A percentile compares a stretch with the other conserved stretches of the same genome.
These are phyloP conservation scores for Backusella psychrophila DNA, from an alignment of 192 early-diverging fungal species.

Conservation along the genomic window DNA sequence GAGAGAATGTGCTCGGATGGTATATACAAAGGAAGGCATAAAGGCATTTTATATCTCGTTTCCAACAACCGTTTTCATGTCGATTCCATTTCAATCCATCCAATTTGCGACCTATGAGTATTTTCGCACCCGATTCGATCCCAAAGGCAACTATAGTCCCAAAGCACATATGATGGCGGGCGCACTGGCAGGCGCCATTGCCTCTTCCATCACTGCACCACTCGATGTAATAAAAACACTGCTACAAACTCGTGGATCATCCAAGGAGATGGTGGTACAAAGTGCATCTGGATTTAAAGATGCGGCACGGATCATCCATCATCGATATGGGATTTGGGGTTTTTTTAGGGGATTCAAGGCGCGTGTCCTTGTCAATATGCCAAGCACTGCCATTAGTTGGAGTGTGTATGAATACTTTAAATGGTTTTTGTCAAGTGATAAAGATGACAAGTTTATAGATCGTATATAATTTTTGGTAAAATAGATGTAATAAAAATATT, in stretches of 20 bases:
- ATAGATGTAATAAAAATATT: not conserved
- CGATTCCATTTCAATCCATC: conserved; percentile 92
- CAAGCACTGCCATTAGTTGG: conserved; percentile 85
- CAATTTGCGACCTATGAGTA: conserved; percentile 94
- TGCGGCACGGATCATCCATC: conserved; percentile 64
- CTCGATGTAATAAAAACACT: conserved; percentile 94
- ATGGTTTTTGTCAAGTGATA: conserved; percentile 46
- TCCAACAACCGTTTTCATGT: conserved; percentile 93
- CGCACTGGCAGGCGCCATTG: conserved; percentile 82
- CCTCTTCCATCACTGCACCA: conserved; percentile 86
- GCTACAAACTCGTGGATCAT: conserved; percentile 75
- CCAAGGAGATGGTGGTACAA: conserved; percentile 56
- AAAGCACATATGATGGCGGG: conserved; percentile 81
- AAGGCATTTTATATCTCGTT: conserved; percentile 94
- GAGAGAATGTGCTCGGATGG: conserved; percentile 63
- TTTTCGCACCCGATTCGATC: conserved; percentile 77
- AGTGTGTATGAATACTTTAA: conserved; percentile 77
- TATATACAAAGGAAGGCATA: conserved; percentile 76
- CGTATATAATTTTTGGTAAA: conserved; percentile 4
- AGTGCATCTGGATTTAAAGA: conserved; percentile 57
- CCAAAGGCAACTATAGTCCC: conserved; percentile 79
- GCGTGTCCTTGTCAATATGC: conserved; percentile 75
- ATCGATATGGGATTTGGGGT: conserved; percentile 59
- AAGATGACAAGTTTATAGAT: conserved; percentile 4
- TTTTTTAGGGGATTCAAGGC: conserved; percentile 68